phyloP scores from a whole-genome alignment of 148 eudicot species.

The Vaccinium vitisidaea region DNA sequence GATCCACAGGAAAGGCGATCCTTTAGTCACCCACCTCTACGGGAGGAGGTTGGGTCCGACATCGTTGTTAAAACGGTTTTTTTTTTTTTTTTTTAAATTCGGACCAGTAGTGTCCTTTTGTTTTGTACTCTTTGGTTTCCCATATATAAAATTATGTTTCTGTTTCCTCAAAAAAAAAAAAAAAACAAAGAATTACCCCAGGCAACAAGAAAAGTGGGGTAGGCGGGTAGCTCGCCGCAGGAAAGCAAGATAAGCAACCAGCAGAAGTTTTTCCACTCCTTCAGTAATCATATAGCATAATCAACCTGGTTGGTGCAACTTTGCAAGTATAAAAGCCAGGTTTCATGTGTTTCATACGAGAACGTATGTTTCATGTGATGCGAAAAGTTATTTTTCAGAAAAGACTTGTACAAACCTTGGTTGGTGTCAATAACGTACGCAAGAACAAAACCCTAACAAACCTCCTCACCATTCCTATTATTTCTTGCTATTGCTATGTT shows the following conservation, averaged over 20 bases:
- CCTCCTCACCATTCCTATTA: background rate
- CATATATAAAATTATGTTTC: too few species aligned
- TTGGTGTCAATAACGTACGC: background rate
- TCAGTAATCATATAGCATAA: background rate
- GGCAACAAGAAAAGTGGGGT: background rate
- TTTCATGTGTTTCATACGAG: background rate
- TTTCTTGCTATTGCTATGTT: background rate
- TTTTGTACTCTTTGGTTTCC: too few species aligned
- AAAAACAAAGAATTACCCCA: background rate
- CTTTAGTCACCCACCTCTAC: too few species aligned
- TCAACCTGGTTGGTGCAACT: background rate
- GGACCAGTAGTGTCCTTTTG: too few species aligned
- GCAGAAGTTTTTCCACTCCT: background rate
- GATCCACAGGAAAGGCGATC: too few species aligned
- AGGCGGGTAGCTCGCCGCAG: background rate
- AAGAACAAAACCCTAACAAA: background rate
- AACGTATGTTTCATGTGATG: background rate
- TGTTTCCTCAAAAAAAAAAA: too few species aligned
- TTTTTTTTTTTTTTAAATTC: too few species aligned
- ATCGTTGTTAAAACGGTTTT: too few species aligned
- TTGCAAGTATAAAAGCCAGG: background rate
- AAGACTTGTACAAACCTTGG: background rate
- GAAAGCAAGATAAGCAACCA: background rate
- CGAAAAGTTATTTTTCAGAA: too few species aligned
- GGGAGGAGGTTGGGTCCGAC: too few species aligned